Evolutionary conservation across 2,329 filamentous ascomycete genomes (phyloP), one percentile per base, ranked within the genome.

Genomic region (Colletotrichum eremochloae): DNA sequence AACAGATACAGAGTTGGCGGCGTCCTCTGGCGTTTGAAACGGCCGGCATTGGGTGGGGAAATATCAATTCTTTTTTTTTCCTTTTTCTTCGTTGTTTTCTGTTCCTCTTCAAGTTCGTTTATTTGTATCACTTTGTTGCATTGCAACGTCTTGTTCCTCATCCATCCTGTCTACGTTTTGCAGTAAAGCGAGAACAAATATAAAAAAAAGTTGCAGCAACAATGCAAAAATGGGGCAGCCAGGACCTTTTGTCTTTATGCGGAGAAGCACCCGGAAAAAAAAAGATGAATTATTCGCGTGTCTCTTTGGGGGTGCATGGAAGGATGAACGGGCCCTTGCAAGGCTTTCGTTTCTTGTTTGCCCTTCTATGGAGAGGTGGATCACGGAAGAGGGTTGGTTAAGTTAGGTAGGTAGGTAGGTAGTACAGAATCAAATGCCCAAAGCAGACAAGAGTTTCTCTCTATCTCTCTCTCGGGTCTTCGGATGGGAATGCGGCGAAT

Each of bases 1-100:
- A n/a, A 46, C 44, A 46, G 44, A 15, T 7, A 40, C 29, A 48
- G 46, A 63, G 61, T 63, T 63, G 33, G 60, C 48, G 70, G 67
- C 66, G 70, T 72, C 70, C 61, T 72, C 46, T 72, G 70, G 70
- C 70, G 70, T 72, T 72, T 33, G 46, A 64, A 64, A 50, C 42
- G 66, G 55, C 61, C 46, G 70, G 70, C 65, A 71, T 71, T 55
- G 68, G 68, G 64, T 68, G 58, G 68, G 64, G 65, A 44, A 63
- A 63, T 63, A 44, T 63, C 64, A 60, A 52, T 29, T 62, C 14
- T 40, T 67, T 31, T 55, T 33, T 7, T 44, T 20, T 24, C 24
- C 24, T 48, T 33, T 44, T 55, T 66, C 40, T 33, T 48, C 29
- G 31, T 36, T 40, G 33, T 36, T 36, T 36, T 36, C 33, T 44